phyloP scores from a whole-genome alignment of 306 rosid genomes.

The Quercus cerris region DNA sequence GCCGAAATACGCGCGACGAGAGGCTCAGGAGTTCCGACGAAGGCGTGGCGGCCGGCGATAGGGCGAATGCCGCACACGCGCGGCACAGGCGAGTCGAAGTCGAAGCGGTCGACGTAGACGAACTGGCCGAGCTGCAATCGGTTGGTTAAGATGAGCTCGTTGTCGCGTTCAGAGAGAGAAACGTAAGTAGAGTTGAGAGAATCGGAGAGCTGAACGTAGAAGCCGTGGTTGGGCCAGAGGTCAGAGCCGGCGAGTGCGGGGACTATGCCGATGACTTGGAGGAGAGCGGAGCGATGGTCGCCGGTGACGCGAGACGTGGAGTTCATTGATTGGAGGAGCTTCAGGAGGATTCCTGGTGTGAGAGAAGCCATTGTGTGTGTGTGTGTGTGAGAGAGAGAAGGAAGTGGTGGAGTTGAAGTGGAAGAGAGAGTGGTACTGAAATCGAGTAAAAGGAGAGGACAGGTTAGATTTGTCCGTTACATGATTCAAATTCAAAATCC shows the following conservation, averaged over 20 bases:
- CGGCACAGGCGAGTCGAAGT: conserved; percentile 71
- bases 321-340: conserved; percentile 81
- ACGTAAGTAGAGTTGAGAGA: conserved; percentile 93
- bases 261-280: conserved; percentile 86
- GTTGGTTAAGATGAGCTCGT: conserved; percentile 82
- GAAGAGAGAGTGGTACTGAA: neutral
- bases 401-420: neutral
- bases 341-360: conserved; percentile 80
- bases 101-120: conserved; percentile 75
- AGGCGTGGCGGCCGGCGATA: conserved; percentile 73
- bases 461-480: conserved; percentile 28
- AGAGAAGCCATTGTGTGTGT: conserved; percentile 69
- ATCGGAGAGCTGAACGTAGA: conserved; percentile 89
- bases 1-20: conserved; percentile 57
- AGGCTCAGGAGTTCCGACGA: conserved; percentile 68
- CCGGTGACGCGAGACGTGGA: conserved; percentile 83
- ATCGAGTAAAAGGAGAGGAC: neutral
- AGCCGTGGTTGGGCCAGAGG: conserved; percentile 86
- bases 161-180: conserved; percentile 69
- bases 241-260: conserved; percentile 87
- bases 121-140: conserved; percentile 89
- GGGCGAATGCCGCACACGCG: conserved; percentile 69
- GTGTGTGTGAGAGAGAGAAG: neutral
- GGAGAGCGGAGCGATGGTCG: conserved; percentile 95
- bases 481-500: conserved; percentile 36